These are phyloP conservation scores for Hymenoscyphus scutula DNA, from an alignment of 2,329 filamentous ascomycete species.

Conservation along the genomic window DNA sequence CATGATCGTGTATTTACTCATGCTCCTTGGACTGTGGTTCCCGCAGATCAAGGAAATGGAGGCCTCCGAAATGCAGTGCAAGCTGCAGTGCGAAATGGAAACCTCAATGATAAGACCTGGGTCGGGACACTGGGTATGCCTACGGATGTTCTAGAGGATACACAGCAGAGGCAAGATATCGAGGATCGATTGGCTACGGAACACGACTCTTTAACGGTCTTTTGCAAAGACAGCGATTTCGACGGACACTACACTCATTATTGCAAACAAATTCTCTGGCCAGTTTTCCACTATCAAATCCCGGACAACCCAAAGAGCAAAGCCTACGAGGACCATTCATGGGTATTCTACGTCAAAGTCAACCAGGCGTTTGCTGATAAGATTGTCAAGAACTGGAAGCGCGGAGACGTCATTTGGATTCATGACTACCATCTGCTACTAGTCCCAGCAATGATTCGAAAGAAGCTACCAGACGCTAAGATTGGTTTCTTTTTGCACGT, in stretches of 20 bases:
- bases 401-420: constrained; percentile 88
- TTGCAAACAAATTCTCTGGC: constrained; percentile 97
- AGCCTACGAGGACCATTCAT: constrained; percentile 94
- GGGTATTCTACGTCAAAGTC: constrained; percentile 88
- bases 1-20: constrained; percentile 70
- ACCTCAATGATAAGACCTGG: constrained; percentile 76
- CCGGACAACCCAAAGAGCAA: constrained; percentile 98
- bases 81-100: constrained; percentile 68
- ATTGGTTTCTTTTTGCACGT: constrained; percentile 96
- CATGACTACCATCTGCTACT: constrained; percentile 94
- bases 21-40: constrained; percentile 80
- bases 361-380: constrained; percentile 92
- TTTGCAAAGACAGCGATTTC: constrained; percentile 86
- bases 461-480: constrained; percentile 87
- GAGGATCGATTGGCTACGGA: constrained; percentile 77
- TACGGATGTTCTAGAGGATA: constrained; percentile 76
- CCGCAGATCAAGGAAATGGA: constrained; percentile 87
- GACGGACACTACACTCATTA: constrained; percentile 94
- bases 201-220: constrained; percentile 79
- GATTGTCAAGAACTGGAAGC: constrained; percentile 89
- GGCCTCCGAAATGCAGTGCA: constrained; percentile 86
- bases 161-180: constrained; percentile 77
- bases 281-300: constrained; percentile 97
- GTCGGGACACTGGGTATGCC: constrained; percentile 93
- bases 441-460: constrained; percentile 83